Base-by-base conservation (phyloP, 768 basidiomycete genomes). In the Leccinum obscurum region DNA sequence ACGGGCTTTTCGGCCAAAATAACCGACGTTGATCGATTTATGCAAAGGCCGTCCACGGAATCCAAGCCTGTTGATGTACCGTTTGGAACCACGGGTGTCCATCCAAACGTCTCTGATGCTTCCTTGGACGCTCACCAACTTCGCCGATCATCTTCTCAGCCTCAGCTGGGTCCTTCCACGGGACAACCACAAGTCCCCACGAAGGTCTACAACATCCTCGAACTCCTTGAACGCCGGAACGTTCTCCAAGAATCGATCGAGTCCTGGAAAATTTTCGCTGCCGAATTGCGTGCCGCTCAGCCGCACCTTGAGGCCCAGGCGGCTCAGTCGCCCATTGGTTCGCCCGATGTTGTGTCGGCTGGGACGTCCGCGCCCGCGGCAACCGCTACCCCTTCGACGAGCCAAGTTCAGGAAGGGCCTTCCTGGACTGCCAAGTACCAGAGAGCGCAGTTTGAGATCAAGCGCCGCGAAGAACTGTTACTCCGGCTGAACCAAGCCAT, bases 61-160 rank as follows among this genome's bases (percentile, higher is more conserved):
- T 44, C 53, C 34, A 39, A 56, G 17, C 39, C 53, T 22, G 35
- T 15, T 54, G 53, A 46, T 48, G 50, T 14, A 9, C 51, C 54
- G 39, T 62, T 65, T 55, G 62, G 60, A 56, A 44, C 50, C 28
- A 14, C 41, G 15, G 35, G 37, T 46, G 44, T 20, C 15, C 46
- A 37, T 24, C 44, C 30, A 11, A 50, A 39, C 51, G 22, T 30
- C 20, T 44, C 63, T 24, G 54, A 57, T 24, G 17, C 58, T 59
- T 44, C 67, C 53, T 35, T 57, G 56, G 61, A 66, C 35, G 32
- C 57, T 17, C 62, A 55, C 2, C 70, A 70, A 41, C 68, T 71
- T 54, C 66, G 70, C 54, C 70, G 70, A 63, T 68, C 70, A 15
- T 70, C 64, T 22, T 72, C 73, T 14, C 71, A 73, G 11, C 64